These are phyloP conservation scores for Botryosphaeria dothidea DNA, from an alignment of 2,329 filamentous ascomycete species.

Conservation along the genomic window DNA sequence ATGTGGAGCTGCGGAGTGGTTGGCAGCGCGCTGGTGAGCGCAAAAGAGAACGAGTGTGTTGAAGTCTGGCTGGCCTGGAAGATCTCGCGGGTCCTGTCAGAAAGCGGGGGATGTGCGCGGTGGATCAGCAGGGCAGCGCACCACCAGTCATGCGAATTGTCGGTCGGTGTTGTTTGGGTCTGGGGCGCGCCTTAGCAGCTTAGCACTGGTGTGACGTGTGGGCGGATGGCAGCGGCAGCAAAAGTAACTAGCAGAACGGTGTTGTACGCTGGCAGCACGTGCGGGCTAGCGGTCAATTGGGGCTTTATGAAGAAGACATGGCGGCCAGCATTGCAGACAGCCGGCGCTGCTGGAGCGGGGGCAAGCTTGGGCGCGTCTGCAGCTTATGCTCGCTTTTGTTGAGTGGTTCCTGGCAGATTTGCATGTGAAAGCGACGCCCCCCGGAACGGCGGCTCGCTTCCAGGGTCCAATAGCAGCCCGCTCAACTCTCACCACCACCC, in stretches of 20 bases:
- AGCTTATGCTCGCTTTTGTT: conserved; percentile 18
- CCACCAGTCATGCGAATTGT: not conserved
- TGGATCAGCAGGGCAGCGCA: conserved; percentile 3
- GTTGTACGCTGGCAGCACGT: not conserved
- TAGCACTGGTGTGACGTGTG: conserved; percentile 2
- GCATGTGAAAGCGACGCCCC: conserved; percentile 12
- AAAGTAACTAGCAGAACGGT: not conserved
- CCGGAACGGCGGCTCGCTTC: conserved; percentile 1
- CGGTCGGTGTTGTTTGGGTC: conserved; percentile 4
- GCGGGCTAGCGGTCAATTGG: conserved; percentile 13
- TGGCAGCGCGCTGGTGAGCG: not conserved
- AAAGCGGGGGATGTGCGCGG: conserved; percentile 13
- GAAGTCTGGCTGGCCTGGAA: not conserved
- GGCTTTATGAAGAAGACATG: conserved; percentile 6
- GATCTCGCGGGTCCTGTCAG: not conserved
- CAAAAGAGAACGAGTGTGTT: not conserved
- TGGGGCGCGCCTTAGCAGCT: not conserved
- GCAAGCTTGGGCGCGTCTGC: conserved; percentile 11
- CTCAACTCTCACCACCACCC: not conserved
- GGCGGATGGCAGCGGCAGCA: conserved; percentile 1
- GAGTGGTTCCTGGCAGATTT: conserved; percentile 8
- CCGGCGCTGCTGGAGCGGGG: not conserved
- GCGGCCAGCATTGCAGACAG: not conserved
- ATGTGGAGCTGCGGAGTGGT: not conserved
- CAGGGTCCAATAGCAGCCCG: conserved; percentile 9